phyloP scores from a whole-genome alignment of 305 asterid species.

The Solanum chacoense region DNA sequence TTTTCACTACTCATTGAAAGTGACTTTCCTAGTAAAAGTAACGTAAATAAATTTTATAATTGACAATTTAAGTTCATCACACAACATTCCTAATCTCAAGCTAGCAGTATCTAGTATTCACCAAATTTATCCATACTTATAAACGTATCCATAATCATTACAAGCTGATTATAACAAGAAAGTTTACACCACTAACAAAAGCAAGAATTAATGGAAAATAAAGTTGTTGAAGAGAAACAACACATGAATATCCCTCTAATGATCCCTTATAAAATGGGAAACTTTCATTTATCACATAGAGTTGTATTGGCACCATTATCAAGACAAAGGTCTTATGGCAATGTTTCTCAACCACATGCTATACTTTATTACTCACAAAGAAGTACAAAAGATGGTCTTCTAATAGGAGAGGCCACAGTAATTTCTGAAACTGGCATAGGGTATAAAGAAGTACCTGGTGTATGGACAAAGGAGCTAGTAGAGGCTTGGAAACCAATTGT shows the following conservation, averaged over 20 bases:
- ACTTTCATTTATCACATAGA: constrained; percentile 7
- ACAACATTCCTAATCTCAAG: no score
- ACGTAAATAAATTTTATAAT: no score
- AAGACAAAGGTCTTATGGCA: constrained; percentile 38
- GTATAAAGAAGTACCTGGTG: constrained; percentile 39
- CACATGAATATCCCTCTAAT: background rate
- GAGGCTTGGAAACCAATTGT: constrained; percentile 78
- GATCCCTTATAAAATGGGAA: background rate
- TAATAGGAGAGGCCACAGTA: no score
- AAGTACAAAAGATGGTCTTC: constrained; percentile 37
- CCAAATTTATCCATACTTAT: no score
- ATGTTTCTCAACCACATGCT: constrained; percentile 49
- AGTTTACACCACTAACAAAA: background rate
- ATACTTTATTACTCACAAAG: constrained; percentile 44
- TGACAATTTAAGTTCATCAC: no score
- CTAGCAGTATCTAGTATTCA: no score
- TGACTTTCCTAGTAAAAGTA: no score
- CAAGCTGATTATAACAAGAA: background rate
- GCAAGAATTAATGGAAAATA: background rate
- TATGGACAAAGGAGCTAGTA: constrained; percentile 67
- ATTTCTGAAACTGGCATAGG: constrained; percentile 16
- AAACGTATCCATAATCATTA: background rate
- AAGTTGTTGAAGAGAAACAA: background rate
- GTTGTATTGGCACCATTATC: constrained; percentile 43
- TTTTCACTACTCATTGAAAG: no score